Conservation (phyloP, 78 protist genomes). For the Planoprotostelium fungivorum region DNA sequence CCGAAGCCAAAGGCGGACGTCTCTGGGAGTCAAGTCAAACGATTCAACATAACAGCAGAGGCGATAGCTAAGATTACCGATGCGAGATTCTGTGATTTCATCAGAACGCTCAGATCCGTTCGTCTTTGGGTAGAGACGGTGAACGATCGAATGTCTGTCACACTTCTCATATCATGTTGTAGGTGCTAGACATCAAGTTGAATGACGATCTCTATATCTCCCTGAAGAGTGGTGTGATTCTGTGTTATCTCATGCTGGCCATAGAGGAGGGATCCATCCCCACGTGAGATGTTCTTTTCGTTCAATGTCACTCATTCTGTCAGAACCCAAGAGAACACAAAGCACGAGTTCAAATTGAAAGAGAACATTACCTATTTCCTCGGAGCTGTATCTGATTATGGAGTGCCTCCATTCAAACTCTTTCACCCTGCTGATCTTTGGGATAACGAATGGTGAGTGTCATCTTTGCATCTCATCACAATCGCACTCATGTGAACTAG, state of each 20-base stretch:
- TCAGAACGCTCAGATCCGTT: not conserved
- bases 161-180: not conserved
- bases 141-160: no score
- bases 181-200: not conserved
- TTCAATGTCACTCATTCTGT: not conserved
- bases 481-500: no score
- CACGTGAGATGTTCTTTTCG: not conserved
- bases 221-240: not conserved
- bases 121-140: not conserved
- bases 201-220: not conserved
- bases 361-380: not conserved
- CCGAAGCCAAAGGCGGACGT: no score
- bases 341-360: not conserved
- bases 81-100: not conserved
- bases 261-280: not conserved
- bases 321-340: not conserved
- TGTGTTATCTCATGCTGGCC: not conserved
- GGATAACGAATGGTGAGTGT: not conserved
- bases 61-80: not conserved
- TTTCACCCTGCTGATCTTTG: not conserved
- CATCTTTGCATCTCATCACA: not conserved
- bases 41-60: not conserved
- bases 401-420: not conserved
- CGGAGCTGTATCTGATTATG: not conserved
- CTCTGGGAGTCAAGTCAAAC: no score